Evolutionary conservation across 1,284 basidiomycete genomes (phyloP).

Genomic region (Puccinia brachypodii): DNA sequence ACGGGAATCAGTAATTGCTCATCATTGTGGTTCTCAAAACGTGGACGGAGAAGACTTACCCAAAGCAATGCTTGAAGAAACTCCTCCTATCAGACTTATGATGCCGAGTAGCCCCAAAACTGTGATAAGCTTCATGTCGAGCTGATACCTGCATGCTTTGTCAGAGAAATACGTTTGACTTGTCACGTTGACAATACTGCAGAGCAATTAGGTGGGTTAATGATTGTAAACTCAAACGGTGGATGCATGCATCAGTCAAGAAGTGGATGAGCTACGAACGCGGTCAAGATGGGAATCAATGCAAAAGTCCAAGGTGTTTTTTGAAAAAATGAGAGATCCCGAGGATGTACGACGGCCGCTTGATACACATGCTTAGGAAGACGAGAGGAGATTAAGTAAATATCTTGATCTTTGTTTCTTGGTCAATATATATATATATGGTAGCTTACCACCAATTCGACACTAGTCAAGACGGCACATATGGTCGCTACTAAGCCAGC

Average conservation of each 20-base stretch:
- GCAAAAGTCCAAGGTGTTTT: conserved; percentile 28
- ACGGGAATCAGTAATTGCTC: background rate
- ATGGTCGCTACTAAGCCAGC: background rate
- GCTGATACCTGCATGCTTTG: conserved; percentile 4
- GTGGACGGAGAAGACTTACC: background rate
- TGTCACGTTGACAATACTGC: background rate
- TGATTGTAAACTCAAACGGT: background rate
- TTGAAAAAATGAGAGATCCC: conserved; percentile 17
- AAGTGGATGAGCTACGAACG: conserved; percentile 4
- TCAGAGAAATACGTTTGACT: conserved; percentile 13
- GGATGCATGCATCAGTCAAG: background rate
- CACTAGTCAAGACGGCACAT: background rate
- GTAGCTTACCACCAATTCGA: conserved; percentile 6
- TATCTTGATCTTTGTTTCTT: background rate
- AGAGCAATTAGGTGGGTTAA: background rate
- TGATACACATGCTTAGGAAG: conserved; percentile 10
- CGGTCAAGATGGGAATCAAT: conserved; percentile 3
- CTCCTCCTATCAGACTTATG: background rate
- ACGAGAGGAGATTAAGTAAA: background rate
- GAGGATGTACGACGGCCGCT: background rate
- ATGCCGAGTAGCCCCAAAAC: conserved; percentile 2
- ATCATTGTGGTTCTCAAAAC: background rate
- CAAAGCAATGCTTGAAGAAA: conserved; percentile 14
- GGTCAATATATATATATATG: too few relatives aligned
- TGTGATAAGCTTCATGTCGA: background rate